Evolutionary conservation across 129 eudicot genomes (phyloP), one percentile per base, ranked within the genome.

Genomic region (Flaveria bidentis): DNA sequence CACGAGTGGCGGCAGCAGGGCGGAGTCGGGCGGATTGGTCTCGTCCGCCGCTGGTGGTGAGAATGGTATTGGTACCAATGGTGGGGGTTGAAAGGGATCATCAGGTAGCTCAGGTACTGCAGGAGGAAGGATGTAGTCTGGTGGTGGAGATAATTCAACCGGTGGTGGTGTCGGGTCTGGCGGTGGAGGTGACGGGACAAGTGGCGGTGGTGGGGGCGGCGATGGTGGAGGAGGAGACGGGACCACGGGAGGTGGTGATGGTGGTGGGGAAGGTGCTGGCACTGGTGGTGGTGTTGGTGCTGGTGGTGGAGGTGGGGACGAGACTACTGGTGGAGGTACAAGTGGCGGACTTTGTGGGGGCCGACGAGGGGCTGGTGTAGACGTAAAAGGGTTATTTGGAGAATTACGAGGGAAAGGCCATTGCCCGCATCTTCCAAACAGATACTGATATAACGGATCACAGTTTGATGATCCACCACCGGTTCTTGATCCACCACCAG

Each of bases 361-460:
- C 0, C 45, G 57, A 18, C 76, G 74, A 56, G 84, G 52, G 9
- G 85, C 41, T 17, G 83, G 76, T 22, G 82, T 82, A 22, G 79
- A 71, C 10, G 63, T 30, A 44, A 88, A 88, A 6, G 92, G 89
- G 73, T 85, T 87, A 55, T 80, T 78, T n/a, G 86, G 85, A 28
- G 91, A 80, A 22, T 25, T 14, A 50, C 84, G 85, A 26, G 85
- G 6, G 60, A 89, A 87, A 69, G 96, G 92, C 90, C 90, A 87
- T 73, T 77, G 86, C 18, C 90, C 96, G 61, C 96, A 89, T 51
- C 36, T 73, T 39, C 77, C 86, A 49, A 87, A 89, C 5, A 89
- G 78, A 82, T 80, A 89, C 6, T 70, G 62, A 15, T 74, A 87
- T 4, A 87, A 57, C 6, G 96, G 92, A 56, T 89, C 96, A 83